A percentile compares a stretch with the other conserved stretches of the same genome.
Evolutionary conservation across 1,139 yeast species (phyloP).

Genomic region (Saccharomyces pastorianus): DNA sequence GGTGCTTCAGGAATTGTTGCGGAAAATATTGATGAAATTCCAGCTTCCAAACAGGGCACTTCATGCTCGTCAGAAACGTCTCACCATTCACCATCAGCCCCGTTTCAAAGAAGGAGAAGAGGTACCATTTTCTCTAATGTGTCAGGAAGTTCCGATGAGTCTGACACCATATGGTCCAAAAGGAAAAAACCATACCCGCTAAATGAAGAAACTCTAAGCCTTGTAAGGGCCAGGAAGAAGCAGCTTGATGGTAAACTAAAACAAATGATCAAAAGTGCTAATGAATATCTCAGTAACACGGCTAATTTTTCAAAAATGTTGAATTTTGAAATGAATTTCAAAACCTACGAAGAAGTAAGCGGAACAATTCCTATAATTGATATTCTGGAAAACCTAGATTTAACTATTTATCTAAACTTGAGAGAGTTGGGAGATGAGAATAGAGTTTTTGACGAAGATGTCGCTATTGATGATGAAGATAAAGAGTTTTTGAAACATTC

Average conservation of each 20-base stretch:
- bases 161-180: neutral
- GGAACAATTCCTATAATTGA: conserved; percentile 24
- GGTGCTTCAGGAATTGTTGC: neutral
- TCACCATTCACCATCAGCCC: neutral
- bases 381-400: conserved; percentile 27
- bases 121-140: neutral
- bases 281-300: neutral
- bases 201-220: conserved; percentile 8
- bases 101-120: neutral
- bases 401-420: conserved; percentile 27
- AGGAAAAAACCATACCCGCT: conserved; percentile 5
- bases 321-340: conserved; percentile 3
- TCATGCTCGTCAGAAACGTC: neutral
- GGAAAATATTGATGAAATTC: neutral
- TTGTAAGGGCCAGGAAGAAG: conserved; percentile 3
- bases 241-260: conserved; percentile 2
- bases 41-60: neutral
- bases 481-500: conserved; percentile 24
- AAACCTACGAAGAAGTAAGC: conserved; percentile 28
- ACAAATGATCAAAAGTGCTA: neutral
- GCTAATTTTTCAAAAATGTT: neutral
- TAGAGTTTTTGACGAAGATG: conserved; percentile 2
- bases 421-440: conserved; percentile 9
- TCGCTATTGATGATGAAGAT: conserved; percentile 13
- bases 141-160: neutral